These are phyloP conservation scores for Leucocoprinus sp. DNA, from an alignment of 768 basidiomycete genomes.

Conservation along the genomic window DNA sequence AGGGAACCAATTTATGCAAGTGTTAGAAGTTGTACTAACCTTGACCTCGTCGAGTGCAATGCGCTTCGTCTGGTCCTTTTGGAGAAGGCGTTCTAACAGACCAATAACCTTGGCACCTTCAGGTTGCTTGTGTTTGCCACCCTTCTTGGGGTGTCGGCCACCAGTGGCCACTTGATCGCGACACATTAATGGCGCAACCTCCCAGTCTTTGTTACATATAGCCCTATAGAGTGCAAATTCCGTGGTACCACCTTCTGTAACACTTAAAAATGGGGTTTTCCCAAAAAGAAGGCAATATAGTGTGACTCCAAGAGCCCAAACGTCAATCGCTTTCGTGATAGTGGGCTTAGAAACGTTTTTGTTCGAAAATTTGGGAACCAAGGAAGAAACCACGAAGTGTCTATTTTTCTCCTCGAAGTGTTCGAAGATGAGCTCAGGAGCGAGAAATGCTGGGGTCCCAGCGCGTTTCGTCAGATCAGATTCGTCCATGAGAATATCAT, in stretches of 20 bases:
- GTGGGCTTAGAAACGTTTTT: slow-evolving; percentile 18
- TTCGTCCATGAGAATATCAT: slow-evolving; percentile 72
- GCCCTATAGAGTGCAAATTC: slow-evolving; percentile 76
- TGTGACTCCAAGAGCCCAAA: slow-evolving; percentile 97
- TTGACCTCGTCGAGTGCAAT: slow-evolving; percentile 80
- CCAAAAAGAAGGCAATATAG: slow-evolving; percentile 93
- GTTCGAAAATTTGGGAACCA: slow-evolving; percentile 21
- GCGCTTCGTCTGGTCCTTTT: slow-evolving; percentile 69
- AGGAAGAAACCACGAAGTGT: slow-evolving; percentile 18
- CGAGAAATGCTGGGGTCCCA: slow-evolving; percentile 93
- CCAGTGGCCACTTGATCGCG: slow-evolving; percentile 57
- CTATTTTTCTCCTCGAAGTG: slow-evolving; percentile 29
- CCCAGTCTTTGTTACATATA: slow-evolving; percentile 74
- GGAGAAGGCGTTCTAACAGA: slow-evolving; percentile 66
- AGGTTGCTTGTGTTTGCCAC: slow-evolving; percentile 15
- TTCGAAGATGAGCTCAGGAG: slow-evolving; percentile 88
- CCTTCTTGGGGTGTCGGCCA: slow-evolving; percentile 37
- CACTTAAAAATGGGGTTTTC: slow-evolving; percentile 57
- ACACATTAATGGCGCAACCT: slow-evolving; percentile 63
- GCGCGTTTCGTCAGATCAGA: slow-evolving; percentile 84
- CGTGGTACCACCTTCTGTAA: slow-evolving; percentile 20
- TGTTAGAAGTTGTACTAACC: slow-evolving; percentile 27
- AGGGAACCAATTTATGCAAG: slow-evolving; percentile 12
- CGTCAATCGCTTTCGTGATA: slow-evolving; percentile 90
- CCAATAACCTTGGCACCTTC: slow-evolving; percentile 60